Base-by-base conservation (phyloP, 768 basidiomycete species). In the Candolleomyces efflorescens region DNA sequence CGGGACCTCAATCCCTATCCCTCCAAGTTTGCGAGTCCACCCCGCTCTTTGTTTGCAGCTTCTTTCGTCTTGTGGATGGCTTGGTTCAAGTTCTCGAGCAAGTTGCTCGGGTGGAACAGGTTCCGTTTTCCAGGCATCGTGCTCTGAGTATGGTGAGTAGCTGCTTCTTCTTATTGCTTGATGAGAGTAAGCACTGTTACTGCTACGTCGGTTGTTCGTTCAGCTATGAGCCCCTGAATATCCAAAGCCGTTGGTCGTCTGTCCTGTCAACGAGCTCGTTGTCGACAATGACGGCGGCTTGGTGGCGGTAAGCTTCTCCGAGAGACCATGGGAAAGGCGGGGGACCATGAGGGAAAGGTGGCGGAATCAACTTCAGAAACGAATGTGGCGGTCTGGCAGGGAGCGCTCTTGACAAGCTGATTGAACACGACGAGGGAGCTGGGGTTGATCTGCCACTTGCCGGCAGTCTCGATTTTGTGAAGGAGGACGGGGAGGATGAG, bases 291-390 rank as follows among this genome's bases (percentile, higher is more conserved):
- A 98, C 95, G 67, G 93, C 94, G 68, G 94, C 83, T 97, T 97
- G 64, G 87, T 96, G 62, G 95, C 87, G 53, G 95, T 97, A 60
- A 94, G 82, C 78, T 96, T 96, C 82, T 98, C 95, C 62, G 74
- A 82, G 62, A 96, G 82, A 85, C 95, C 95, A 81, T 95, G 92
- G 59, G 92, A 84, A 55, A 98, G 79, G 18, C 97, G 87, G 68
- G 95, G 95, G 59, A 95, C 95, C 93, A 98, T 97, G 64, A 98
- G 86, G 66, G 95, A 97, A 64, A 98, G 89, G 95, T 97, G 56
- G 94, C 83, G 51, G 94, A 94, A 68, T 97, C 95, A 76, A 98
- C 95, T 82, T 98, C 95, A 53, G 95, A 92, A 92, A 98, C 95
- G 87, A 97, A 98, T 74, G 95, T 98, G 75, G 90, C 89, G 54